A percentile compares a stretch with the other conserved stretches of the same genome.
These are phyloP conservation scores for Pyrenophora graminea DNA, from an alignment of 2,329 filamentous ascomycete genomes.

Conservation along the genomic window DNA sequence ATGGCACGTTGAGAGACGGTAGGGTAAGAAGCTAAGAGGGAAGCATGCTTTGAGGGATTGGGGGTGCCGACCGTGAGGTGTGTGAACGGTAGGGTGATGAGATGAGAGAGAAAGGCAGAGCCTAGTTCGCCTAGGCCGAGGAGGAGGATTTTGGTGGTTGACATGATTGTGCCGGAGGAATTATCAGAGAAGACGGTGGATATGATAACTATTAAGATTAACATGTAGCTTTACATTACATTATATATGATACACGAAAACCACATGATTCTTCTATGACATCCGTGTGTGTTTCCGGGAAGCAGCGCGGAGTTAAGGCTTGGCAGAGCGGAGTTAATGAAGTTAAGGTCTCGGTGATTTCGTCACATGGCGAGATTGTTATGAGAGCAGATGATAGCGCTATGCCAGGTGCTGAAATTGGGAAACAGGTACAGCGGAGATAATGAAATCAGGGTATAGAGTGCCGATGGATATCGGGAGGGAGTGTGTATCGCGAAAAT, in stretches of 20 bases:
- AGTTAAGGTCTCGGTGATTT: background rate
- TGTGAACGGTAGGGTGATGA: constrained; percentile 54
- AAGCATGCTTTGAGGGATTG: constrained; percentile 48
- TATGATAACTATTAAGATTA: background rate
- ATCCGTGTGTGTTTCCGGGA: background rate
- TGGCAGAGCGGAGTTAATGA: constrained; percentile 4
- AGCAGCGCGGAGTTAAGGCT: constrained; percentile 5
- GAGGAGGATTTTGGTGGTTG: constrained; percentile 55
- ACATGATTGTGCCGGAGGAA: background rate
- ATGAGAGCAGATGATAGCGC: no score
- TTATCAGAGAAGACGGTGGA: background rate
- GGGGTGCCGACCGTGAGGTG: constrained; percentile 61
- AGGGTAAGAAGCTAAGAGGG: constrained; percentile 27
- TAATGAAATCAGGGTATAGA: background rate
- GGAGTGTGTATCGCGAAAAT: no score
- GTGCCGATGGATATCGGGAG: background rate
- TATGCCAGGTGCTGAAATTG: no score
- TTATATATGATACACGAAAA: no score
- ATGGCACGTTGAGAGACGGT: constrained; percentile 47
- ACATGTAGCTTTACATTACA: no score
- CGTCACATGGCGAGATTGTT: no score
- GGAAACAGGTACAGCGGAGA: background rate
- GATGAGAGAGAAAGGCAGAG: constrained; percentile 57
- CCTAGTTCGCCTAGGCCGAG: constrained; percentile 72
- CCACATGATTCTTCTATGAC: background rate